A percentile compares a stretch with the other conserved stretches of the same genome.
Conservation (phyloP, 495 filamentous ascomycete species). For the Xylaria grammica region DNA sequence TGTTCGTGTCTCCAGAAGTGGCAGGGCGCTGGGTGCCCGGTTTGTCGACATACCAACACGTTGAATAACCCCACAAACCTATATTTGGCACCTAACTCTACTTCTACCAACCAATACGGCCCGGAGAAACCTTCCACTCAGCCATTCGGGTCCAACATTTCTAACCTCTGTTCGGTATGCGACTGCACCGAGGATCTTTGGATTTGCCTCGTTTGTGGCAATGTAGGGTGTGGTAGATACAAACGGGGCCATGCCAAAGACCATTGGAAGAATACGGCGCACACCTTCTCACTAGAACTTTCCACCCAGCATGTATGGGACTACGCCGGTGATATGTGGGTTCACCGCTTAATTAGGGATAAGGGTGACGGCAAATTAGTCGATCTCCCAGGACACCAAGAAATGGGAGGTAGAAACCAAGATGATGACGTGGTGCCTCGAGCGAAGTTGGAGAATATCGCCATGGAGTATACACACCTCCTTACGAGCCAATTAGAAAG, state of each 20-base stretch:
- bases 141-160: conserved; percentile 55
- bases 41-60: conserved; percentile 82
- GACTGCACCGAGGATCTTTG: conserved; percentile 82
- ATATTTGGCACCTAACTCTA: conserved; percentile 27
- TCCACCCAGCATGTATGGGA: conserved; percentile 96
- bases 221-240: conserved; percentile 91
- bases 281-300: conserved; percentile 92
- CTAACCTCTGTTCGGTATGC: conserved; percentile 72
- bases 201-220: conserved; percentile 94
- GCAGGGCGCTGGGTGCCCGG: conserved; percentile 91
- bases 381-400: conserved; percentile 66
- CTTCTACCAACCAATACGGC: conserved; percentile 35
- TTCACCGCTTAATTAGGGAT: conserved; percentile 91
- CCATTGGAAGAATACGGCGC: conserved; percentile 87
- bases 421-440: conserved; percentile 77
- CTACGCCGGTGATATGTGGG: conserved; percentile 92
- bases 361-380: conserved; percentile 91
- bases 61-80: conserved; percentile 30
- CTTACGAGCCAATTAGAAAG: conserved; percentile 89
- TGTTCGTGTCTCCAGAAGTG: conserved; percentile 96
- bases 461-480: conserved; percentile 91
- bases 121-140: conserved; percentile 49
- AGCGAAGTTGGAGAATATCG: conserved; percentile 90
- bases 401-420: conserved; percentile 27
- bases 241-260: conserved; percentile 91